These are phyloP conservation scores for Capsella bursapastoris DNA, from an alignment of 345 rosid species.

Conservation along the genomic window DNA sequence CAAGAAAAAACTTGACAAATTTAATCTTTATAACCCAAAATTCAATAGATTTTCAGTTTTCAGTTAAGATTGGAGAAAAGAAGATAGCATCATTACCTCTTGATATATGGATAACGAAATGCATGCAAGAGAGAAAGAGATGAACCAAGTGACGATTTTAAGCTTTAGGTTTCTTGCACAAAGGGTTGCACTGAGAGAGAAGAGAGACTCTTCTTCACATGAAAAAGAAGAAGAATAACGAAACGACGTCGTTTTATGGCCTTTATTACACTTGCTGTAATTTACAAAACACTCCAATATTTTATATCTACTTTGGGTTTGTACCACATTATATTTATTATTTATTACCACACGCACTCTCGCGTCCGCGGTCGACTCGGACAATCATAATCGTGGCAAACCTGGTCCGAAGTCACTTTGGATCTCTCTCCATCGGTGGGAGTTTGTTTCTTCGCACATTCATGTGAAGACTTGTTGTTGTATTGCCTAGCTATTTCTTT, in stretches of 20 bases:
- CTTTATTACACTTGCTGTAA: not conserved
- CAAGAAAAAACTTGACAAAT: too few species aligned
- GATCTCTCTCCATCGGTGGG: not conserved
- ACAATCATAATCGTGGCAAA: not conserved
- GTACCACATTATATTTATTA: constrained; percentile 6
- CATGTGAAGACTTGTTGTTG: not conserved
- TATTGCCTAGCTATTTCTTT: not conserved
- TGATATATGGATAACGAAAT: too few species aligned
- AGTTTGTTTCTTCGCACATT: not conserved
- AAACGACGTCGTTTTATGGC: constrained; percentile 6
- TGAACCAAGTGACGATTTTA: constrained; percentile 3
- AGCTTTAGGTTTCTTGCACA: constrained; percentile 38
- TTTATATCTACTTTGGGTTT: not conserved
- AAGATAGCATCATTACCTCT: too few species aligned
- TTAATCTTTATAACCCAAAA: too few species aligned
- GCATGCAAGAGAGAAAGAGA: constrained; percentile 15
- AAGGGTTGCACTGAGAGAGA: constrained; percentile 2
- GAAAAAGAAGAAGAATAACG: not conserved
- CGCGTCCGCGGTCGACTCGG: not conserved
- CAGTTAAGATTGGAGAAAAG: too few species aligned
- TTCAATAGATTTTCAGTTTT: too few species aligned
- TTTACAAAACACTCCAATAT: not conserved
- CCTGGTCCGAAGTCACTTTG: not conserved
- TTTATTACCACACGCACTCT: not conserved
- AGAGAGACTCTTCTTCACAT: not conserved